A percentile compares a stretch with the other conserved stretches of the same genome.
Conservation (phyloP, 106 monocot species). For the Acorus calamus region DNA sequence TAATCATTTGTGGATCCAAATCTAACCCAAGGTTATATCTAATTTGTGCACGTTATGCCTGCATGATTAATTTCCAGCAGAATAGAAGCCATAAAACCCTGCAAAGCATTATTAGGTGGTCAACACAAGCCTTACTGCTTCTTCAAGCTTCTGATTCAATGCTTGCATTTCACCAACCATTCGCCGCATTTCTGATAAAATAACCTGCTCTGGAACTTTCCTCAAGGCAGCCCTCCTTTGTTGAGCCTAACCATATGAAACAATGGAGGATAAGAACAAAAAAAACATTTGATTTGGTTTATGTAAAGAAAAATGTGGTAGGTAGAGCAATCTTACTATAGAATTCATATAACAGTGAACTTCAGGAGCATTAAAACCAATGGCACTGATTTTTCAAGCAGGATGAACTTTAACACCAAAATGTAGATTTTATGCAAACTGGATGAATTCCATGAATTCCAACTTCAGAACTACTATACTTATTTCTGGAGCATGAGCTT, state of each 20-base stretch:
- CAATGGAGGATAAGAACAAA: neutral
- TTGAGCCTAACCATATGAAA: conserved; percentile 37
- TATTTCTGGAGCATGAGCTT: too few species aligned
- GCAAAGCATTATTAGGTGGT: neutral
- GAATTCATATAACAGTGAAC: neutral
- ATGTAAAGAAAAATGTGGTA: neutral
- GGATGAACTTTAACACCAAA: neutral
- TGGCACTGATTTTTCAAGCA: neutral
- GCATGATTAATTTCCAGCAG: neutral
- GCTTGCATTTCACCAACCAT: conserved; percentile 94
- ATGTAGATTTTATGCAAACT: too few species aligned
- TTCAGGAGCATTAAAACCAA: neutral
- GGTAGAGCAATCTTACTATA: neutral
- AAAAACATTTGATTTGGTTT: neutral
- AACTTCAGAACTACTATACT: too few species aligned
- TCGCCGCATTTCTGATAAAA: conserved; percentile 71
- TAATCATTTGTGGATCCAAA: too few species aligned
- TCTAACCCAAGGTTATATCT: too few species aligned
- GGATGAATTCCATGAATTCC: too few species aligned
- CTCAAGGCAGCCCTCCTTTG: conserved; percentile 50
- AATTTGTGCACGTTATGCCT: neutral
- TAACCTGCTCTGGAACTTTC: conserved; percentile 56
- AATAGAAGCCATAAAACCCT: conserved; percentile 4
- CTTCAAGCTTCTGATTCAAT: conserved; percentile 56
- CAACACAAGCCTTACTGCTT: conserved; percentile 49